Percentiles rank a stretch among this genome's conserved stretches.
Conservation (phyloP, 2,329 filamentous ascomycete species). For the Aspergillus caelatus region DNA sequence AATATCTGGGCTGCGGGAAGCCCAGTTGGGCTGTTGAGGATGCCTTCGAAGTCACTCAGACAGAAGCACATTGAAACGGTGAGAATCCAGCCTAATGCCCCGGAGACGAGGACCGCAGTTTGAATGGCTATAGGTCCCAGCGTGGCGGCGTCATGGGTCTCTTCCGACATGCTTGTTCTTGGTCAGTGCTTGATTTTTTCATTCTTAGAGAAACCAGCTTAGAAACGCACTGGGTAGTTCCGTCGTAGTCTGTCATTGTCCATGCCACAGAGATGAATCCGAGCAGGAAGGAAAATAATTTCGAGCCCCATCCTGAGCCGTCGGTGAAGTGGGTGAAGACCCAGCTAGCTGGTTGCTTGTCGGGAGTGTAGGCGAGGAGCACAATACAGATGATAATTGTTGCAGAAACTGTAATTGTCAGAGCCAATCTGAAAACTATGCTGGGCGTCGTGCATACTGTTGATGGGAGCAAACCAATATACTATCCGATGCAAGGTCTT, state of each 20-base stretch:
- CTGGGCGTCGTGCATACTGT: conserved; percentile 47
- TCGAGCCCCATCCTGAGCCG: conserved; percentile 65
- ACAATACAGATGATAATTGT: conserved; percentile 63
- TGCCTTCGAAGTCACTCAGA: conserved; percentile 59
- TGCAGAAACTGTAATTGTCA: conserved; percentile 51
- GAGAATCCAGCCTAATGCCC: conserved; percentile 62
- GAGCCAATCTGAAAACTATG: background rate
- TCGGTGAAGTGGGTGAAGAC: conserved; percentile 65
- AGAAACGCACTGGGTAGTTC: conserved; percentile 62
- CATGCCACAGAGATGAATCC: conserved; percentile 51
- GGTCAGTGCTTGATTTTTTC: background rate
- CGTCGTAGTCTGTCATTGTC: conserved; percentile 72
- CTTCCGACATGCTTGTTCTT: conserved; percentile 61
- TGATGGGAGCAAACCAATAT: conserved; percentile 68
- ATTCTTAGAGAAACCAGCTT: background rate
- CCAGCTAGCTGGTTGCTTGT: conserved; percentile 61
- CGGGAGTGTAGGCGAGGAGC: conserved; percentile 60
- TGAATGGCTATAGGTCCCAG: conserved; percentile 63
- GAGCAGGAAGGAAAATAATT: conserved; percentile 64
- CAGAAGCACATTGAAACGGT: conserved; percentile 68
- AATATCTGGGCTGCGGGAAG: conserved; percentile 63
- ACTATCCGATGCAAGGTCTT: conserved; percentile 62
- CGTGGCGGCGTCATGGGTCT: conserved; percentile 65
- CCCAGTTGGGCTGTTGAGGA: conserved; percentile 61
- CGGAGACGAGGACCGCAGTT: conserved; percentile 62